Evolutionary conservation across 139 green algal genomes (phyloP), one percentile per base, ranked within the genome.

Genomic region (Coccomyxa sp.): DNA sequence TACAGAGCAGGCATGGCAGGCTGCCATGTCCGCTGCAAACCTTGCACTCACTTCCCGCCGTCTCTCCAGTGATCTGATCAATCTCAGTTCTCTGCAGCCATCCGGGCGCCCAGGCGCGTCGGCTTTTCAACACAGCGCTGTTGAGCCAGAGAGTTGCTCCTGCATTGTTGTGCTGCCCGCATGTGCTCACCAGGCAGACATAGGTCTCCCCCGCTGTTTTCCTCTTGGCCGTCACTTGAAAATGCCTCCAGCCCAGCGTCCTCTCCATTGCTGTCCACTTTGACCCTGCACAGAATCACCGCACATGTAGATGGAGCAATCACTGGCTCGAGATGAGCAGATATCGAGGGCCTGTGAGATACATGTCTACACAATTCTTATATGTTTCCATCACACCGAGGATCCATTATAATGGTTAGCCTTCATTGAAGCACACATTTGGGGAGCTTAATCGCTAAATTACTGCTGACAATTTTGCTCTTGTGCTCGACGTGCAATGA

Each of bases 221-320:
- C 63, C 77, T 75, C 82, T 93, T 93, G 45, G 91, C 82, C 4
- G 83, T 80, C 12, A 90, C 90, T 3, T 68, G 71, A 63, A 93
- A 93, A 79, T 93, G 90, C 1, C 89, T 82, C 88, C 90, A 93
- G 11, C 90, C 90, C 84, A 93, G 88, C 0, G 90, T 93, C 31
- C 84, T 83, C 79, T 93, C 85, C 90, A 94, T 90, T 30, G 90
- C 90, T 25, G 90, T 93, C 90, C 90, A 93, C 25, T 94, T 93
- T 23, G 83, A 90, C 7, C 78, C 88, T 91, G 86, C 25, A 77
- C 23, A 58, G 63, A 71, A 21, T 28, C 1, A 21, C 63, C 1
- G 1, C 10, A 21, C 63, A 71, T 71, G 9, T 21, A 71, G 63
- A 21, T 71, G 60, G 60, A 68, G 60, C 63, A 51, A 51, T 51